phyloP scores from a whole-genome alignment of 2,329 filamentous ascomycete genomes.

The Sclerotinia borealis region DNA sequence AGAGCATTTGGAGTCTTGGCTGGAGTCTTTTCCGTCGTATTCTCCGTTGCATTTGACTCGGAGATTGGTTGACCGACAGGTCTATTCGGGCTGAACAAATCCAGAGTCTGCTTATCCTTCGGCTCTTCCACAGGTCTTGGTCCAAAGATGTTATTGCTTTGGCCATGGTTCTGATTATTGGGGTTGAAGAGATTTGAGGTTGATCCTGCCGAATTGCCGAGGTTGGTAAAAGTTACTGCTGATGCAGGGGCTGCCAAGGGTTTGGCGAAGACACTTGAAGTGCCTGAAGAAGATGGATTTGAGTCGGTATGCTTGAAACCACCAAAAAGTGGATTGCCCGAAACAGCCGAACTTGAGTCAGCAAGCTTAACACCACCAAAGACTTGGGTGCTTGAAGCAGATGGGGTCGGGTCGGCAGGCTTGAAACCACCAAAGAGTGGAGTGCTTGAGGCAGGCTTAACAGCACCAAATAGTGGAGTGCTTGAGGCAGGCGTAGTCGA shows the following conservation, averaged over 20 bases:
- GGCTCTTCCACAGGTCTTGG: neutral
- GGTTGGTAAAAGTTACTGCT: neutral
- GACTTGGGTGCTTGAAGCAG: neutral
- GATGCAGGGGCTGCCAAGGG: neutral
- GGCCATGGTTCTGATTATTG: neutral
- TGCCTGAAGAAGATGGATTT: neutral
- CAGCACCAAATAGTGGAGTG: neutral
- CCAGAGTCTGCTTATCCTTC: neutral
- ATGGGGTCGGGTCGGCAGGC: neutral
- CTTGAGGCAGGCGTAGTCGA: neutral
- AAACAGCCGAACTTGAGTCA: neutral
- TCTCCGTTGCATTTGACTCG: neutral
- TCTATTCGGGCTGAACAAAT: neutral
- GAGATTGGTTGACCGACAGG: neutral
- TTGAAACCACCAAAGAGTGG: neutral
- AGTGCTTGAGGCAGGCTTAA: neutral
- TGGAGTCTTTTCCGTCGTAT: neutral
- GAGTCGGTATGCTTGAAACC: neutral
- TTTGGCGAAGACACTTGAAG: neutral
- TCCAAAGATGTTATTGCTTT: constrained; percentile 1
- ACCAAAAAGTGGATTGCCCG: neutral
- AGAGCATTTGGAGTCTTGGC: neutral
- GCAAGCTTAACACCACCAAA: neutral
- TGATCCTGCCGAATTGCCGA: neutral
- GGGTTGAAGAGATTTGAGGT: neutral